These are phyloP conservation scores for Sordariomycetes sp. DNA, from an alignment of 2,329 filamentous ascomycete species.

Conservation along the genomic window DNA sequence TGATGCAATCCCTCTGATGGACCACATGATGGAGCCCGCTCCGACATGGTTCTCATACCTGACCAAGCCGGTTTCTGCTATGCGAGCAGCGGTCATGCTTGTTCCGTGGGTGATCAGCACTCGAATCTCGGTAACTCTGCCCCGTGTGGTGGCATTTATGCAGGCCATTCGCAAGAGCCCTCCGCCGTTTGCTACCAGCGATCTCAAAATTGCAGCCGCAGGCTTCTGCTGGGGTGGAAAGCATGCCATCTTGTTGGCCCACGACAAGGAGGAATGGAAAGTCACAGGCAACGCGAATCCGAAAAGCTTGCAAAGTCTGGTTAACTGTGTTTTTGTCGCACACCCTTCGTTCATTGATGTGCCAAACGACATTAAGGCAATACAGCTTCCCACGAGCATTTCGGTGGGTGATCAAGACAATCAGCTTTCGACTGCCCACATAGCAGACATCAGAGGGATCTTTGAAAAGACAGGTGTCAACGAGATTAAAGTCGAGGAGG, in stretches of 20 bases:
- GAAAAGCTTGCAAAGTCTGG: conserved; percentile 21
- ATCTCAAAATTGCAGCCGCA: conserved; percentile 34
- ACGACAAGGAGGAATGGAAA: conserved; percentile 14
- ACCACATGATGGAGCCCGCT: conserved; percentile 3
- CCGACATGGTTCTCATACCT: conserved; percentile 2
- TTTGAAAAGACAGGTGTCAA: conserved; percentile 18
- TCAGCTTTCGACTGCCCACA: conserved; percentile 18
- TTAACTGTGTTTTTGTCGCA: conserved; percentile 40
- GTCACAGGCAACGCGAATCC: conserved; percentile 3
- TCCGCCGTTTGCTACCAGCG: conserved; percentile 3
- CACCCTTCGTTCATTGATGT: conserved; percentile 39
- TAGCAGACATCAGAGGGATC: conserved; percentile 19
- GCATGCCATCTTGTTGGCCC: conserved; percentile 32
- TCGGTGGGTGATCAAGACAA: conserved; percentile 33
- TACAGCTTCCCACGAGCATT: conserved; percentile 32
- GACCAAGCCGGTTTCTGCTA: conserved; percentile 3
- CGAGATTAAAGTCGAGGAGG: conserved; percentile 19
- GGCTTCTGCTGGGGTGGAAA: conserved; percentile 58
- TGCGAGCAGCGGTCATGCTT: not conserved
- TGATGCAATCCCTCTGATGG: not conserved
- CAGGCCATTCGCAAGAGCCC: conserved; percentile 5
- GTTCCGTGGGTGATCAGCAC: conserved; percentile 3
- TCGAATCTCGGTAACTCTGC: conserved; percentile 3
- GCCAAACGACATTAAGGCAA: conserved; percentile 32
- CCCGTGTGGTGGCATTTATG: conserved; percentile 6